Conservation (phyloP, 495 filamentous ascomycete genomes). For the Trypethelium eluteriae region DNA sequence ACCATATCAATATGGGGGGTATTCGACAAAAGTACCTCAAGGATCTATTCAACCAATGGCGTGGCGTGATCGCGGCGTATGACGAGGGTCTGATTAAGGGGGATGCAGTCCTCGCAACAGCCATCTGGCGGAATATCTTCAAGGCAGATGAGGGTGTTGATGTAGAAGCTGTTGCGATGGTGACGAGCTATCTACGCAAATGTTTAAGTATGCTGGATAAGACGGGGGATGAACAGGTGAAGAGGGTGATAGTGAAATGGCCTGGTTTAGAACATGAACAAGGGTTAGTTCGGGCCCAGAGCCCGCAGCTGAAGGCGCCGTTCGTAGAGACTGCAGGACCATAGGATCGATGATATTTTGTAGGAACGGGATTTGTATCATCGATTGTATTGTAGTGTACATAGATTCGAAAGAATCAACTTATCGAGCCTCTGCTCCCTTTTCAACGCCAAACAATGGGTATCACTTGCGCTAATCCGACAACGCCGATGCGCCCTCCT, state of each 20-base stretch:
- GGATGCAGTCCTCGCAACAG: conserved; percentile 76
- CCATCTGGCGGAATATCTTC: conserved; percentile 90
- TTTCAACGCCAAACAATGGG: neutral
- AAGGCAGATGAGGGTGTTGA: conserved; percentile 67
- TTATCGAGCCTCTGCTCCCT: neutral
- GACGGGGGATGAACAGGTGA: conserved; percentile 51
- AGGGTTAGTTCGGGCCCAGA: conserved; percentile 37
- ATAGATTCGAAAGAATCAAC: neutral
- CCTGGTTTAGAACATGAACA: conserved; percentile 31
- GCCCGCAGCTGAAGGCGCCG: conserved; percentile 32
- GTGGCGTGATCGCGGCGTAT: conserved; percentile 72
- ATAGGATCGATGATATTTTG: neutral
- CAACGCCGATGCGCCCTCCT: neutral
- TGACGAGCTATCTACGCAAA: conserved; percentile 72
- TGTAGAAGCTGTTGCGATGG: conserved; percentile 57
- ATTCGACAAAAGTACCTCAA: conserved; percentile 81
- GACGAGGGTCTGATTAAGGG: conserved; percentile 79
- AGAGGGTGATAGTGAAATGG: conserved; percentile 34
- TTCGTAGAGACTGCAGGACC: neutral
- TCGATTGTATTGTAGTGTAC: neutral
- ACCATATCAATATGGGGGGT: conserved; percentile 55
- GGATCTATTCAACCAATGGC: conserved; percentile 86
- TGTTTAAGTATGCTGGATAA: conserved; percentile 55
- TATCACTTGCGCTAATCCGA: neutral
- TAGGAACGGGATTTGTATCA: neutral